Evolutionary conservation across 805 yeast species (phyloP), one percentile per base, ranked within the genome.

Genomic region (Nakazawaea ernobii): DNA sequence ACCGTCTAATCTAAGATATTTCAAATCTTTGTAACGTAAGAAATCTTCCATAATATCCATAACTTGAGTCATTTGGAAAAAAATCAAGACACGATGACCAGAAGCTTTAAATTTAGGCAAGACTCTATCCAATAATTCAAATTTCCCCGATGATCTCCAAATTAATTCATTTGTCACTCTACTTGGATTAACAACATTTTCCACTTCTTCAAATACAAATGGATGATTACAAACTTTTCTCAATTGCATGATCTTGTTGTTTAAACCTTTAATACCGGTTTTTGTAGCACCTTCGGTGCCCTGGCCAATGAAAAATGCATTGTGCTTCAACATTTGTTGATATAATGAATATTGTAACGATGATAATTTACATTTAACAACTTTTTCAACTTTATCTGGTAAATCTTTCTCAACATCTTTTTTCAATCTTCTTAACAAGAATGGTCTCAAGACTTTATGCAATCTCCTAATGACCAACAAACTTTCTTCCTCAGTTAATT

Each of bases 11-110:
- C 94, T 74, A 72, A 85, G 68, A 59, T 85, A 86, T 56, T 83
- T 79, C 75, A 86, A 67, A 39, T 74, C 80, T 54, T 76, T 73
- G 65, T 77, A 74, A 55, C 91, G 72, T 57, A 86, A 69, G 62
- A 78, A 86, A 63, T 86, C 95, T 63, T 86, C 95, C 90, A 86
- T 86, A 37, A 86, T 86, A 60, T 86, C 89, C 95, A 86, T 86
- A 46, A 86, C 87, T 59, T 84, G 89, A 0, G 95, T 86, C 95
- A 86, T 86, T 66, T 86, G 95, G 70, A 86, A 86, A 59, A 86
- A 86, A 64, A 86, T 82, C 63, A 86, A 73, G 3, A 86, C 89
- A 60, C 91, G 73, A 60, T 86, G 95, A 2, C 90, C 90, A 6
- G 83, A 69, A 0, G 78, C 83, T 55, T 82, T 79, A 60, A 84